A percentile compares a stretch with the other conserved stretches of the same genome.
These are phyloP conservation scores for Vigna angularis DNA, from an alignment of 306 rosid genomes.

Conservation along the genomic window DNA sequence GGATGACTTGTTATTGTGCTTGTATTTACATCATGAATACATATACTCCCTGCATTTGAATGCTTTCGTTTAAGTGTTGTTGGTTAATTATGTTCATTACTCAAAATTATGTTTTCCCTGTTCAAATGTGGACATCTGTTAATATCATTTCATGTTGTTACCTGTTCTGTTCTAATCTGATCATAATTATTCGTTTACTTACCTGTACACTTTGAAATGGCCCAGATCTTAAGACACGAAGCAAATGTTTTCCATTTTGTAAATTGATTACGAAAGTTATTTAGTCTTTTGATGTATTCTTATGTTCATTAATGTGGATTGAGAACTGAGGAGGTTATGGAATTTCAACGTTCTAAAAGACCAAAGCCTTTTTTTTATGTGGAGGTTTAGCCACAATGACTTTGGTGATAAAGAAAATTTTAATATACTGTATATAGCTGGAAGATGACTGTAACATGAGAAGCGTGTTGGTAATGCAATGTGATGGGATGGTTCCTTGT, in stretches of 20 bases:
- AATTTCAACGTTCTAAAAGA: neutral
- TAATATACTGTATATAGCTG: no score
- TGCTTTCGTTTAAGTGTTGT: neutral
- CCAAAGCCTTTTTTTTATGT: neutral
- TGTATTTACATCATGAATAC: conserved; percentile 34
- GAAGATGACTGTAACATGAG: no score
- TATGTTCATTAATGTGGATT: neutral
- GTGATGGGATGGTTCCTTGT: no score
- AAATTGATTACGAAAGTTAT: neutral
- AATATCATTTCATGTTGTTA: neutral
- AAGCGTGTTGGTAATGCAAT: neutral
- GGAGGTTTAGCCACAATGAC: neutral
- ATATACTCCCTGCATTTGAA: conserved; percentile 17
- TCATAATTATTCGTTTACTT: no score
- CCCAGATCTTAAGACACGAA: no score
- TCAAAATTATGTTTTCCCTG: no score
- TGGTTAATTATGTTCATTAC: neutral
- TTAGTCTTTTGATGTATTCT: neutral
- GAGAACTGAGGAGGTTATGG: neutral
- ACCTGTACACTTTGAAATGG: no score
- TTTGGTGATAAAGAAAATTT: neutral
- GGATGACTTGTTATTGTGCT: conserved; percentile 41
- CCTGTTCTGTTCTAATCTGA: neutral
- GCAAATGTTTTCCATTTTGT: neutral
- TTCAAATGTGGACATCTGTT: neutral